Base-by-base conservation (phyloP, 306 rosid species). In the Calophaca sinica region DNA sequence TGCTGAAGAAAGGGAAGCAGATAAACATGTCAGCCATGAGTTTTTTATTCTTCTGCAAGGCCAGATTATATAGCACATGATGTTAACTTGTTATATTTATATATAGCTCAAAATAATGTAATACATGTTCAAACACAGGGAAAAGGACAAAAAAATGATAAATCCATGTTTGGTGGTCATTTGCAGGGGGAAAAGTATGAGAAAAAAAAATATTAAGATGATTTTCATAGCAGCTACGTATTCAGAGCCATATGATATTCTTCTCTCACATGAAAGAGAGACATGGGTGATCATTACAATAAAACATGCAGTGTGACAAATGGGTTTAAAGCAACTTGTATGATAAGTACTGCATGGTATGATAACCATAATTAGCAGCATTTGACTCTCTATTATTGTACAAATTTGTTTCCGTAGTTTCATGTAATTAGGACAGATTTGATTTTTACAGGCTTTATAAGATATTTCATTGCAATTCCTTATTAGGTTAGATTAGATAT, bases 1-100 rank as follows among this genome's bases (percentile, higher is more conserved):
- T 81, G 98, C 99, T 94, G 96, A 72, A 84, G 78, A 74, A 86
- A 72, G 66, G 75, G 64, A 76, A 61, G 45, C 61, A 68, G 55
- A 79, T 70, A 50, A 81, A 52, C 33, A 71, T 36, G 77, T 29
- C 73, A 78, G 71, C 50, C 54, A 62, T 28, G 61, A 63, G 9
- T 2, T 3, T 53, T 50, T 72, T 15, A 52, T 53, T 70, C 63
- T 62, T 53, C 61, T 15, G 35, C 73, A 79, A 66, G 51, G 54
- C 38, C 62, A 64, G 46, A 64, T 36, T 73, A 67, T 33, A 41
- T 54, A 54, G 35, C 74, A 63, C 28, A 28, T 9, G 26, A 38
- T 31, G 49, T 49, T 72, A 39, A 76, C 35, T 31, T 45, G 39
- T 63, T 63, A 28, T 55, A 12, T 33, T 2, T 33, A 33, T 33